Evolutionary conservation across 2,329 filamentous ascomycete genomes (phyloP), one percentile per base, ranked within the genome.

Genomic region (Aspergillus sp.): DNA sequence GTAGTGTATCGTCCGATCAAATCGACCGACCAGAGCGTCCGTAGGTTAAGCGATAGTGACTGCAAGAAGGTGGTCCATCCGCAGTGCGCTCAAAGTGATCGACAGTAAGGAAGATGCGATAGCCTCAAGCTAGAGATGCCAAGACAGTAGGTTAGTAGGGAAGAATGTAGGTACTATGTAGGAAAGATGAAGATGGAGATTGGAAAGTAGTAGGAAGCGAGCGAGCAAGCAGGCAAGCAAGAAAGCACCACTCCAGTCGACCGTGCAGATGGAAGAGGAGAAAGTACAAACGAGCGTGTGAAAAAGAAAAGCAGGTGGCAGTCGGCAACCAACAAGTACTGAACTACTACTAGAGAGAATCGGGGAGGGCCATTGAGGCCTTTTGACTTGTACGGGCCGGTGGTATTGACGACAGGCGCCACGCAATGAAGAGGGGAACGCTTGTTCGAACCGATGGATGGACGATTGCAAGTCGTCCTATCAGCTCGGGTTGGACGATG

Each of bases 381-480:
- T 62, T 66, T 65, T 67, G 62, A 64, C 52, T 64, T 57, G 41
- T 54, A 58, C 19, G 11, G 36, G 57, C 50, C 42, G 50, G 23
- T 57, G 57, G 54, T 51, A 57, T 69, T 67, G 68, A 69, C 66
- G 65, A 66, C 66, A 62, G 61, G 51, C 65, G 70, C 68, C 70
- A 71, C 70, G 69, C 70, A 71, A 71, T 67, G 44, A 38, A 62
- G 59, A 61, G 57, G 62, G 60, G 39, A 44, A 51, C 44, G 52
- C 27, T 44, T 50, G 39, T 38, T 41, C 36, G 52, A 59, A n/a
- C 54, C 59, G 54, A 57, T 61, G 61, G 39, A 60, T 53, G 57
- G 55, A 39, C 54, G 25, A 57, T 54, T 63, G 54, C 56, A 61
- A 63, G 59, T 27, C 58, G 58, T 63, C 61, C 62, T 63, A 65